Percentiles rank a stretch among this genome's conserved stretches.
phyloP scores from a whole-genome alignment of 2,329 filamentous ascomycete genomes.

The Achaetomium macrosporum region DNA sequence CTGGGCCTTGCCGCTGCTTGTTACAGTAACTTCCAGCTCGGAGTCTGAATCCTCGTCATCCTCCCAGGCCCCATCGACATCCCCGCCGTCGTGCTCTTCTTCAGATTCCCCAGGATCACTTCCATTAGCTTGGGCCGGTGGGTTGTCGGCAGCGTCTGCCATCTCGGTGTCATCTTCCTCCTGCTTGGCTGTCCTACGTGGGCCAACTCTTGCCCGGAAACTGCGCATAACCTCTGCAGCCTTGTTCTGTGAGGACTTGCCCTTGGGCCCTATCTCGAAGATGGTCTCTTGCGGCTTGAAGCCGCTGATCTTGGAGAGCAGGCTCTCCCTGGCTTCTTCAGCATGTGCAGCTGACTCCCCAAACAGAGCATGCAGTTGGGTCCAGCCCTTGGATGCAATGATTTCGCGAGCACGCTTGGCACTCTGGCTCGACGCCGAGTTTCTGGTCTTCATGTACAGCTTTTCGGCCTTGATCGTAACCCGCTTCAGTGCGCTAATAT shows the following conservation, averaged over 20 bases:
- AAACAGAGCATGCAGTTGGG: constrained; percentile 75
- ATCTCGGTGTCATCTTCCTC: constrained; percentile 28
- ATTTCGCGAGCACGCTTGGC: constrained; percentile 81
- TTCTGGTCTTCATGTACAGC: constrained; percentile 83
- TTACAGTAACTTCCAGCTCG: constrained; percentile 66
- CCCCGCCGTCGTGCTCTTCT: constrained; percentile 30
- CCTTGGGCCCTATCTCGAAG: constrained; percentile 77
- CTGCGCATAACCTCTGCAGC: constrained; percentile 72
- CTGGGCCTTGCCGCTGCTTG: constrained; percentile 48
- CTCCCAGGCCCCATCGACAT: constrained; percentile 32
- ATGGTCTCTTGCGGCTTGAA: constrained; percentile 91
- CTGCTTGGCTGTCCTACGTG: constrained; percentile 38
- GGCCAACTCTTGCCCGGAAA: constrained; percentile 63
- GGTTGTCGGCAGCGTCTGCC: constrained; percentile 25
- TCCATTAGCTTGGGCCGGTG: constrained; percentile 26
- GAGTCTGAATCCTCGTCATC: constrained; percentile 42
- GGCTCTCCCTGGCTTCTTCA: constrained; percentile 70
- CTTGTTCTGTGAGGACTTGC: constrained; percentile 55
- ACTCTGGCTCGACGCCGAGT: constrained; percentile 84
- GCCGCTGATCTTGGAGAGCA: constrained; percentile 82
- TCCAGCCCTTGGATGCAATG: constrained; percentile 63
- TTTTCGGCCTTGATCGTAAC: constrained; percentile 88
- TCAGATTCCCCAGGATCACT: constrained; percentile 41
- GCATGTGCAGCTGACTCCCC: constrained; percentile 58
- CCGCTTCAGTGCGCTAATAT: constrained; percentile 62